Evolutionary conservation across 495 filamentous ascomycete genomes (phyloP).

Genomic region (Chaetomidium leptoderma): DNA sequence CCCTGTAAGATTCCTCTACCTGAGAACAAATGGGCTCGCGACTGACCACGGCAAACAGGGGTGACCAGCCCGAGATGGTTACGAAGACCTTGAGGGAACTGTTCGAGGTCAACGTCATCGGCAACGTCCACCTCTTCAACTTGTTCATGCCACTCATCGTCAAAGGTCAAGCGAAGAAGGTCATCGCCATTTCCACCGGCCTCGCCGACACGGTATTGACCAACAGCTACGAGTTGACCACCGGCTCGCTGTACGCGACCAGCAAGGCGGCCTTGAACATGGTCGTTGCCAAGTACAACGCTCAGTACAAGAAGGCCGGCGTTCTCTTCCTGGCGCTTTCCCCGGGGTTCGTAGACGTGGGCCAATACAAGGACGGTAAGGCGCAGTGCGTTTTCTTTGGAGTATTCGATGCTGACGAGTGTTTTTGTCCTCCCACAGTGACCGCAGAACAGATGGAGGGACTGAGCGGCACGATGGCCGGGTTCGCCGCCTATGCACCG

Average conservation of each 20-base stretch:
- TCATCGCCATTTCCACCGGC: conserved; percentile 50
- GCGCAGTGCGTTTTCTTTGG: background rate
- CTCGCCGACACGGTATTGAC: conserved; percentile 38
- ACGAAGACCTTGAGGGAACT: conserved; percentile 21
- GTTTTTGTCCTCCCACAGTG: conserved; percentile 24
- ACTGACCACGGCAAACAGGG: conserved; percentile 20
- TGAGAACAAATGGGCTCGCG: background rate
- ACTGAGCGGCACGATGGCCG: conserved; percentile 28
- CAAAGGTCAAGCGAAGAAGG: conserved; percentile 50
- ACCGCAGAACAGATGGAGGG: conserved; percentile 36
- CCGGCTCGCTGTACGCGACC: conserved; percentile 29
- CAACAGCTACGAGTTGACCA: conserved; percentile 26
- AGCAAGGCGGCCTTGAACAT: conserved; percentile 46
- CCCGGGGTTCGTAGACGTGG: conserved; percentile 47
- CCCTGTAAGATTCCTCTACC: background rate
- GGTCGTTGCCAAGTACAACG: conserved; percentile 45
- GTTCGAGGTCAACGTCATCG: conserved; percentile 47
- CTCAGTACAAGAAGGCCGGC: conserved; percentile 48
- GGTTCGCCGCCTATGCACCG: conserved; percentile 44
- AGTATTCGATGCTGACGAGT: background rate
- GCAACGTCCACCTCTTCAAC: conserved; percentile 50
- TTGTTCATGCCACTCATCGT: conserved; percentile 50
- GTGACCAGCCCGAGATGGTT: conserved; percentile 28
- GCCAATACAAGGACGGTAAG: conserved; percentile 30
- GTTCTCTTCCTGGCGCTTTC: conserved; percentile 49